A percentile compares a stretch with the other conserved stretches of the same genome.
Evolutionary conservation across 345 rosid species (phyloP).

Genomic region (Litchi chinensis): DNA sequence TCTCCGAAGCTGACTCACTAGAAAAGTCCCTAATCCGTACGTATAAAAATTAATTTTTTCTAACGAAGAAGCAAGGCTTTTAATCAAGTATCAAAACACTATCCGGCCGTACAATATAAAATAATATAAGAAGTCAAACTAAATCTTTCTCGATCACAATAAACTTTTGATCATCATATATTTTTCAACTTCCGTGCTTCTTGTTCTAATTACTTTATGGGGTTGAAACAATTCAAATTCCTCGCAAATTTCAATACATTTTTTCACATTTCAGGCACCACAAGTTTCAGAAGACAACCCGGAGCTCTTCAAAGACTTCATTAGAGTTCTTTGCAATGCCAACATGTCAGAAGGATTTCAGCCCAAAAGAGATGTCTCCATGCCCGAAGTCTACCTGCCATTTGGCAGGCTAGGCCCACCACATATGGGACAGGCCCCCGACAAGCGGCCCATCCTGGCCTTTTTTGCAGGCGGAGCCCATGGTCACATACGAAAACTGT

Average conservation of each 20-base stretch:
- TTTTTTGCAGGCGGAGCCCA: conserved; percentile 56
- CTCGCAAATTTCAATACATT: no score
- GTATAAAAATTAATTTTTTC: background rate
- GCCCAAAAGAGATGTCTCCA: conserved; percentile 45
- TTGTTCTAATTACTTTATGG: background rate
- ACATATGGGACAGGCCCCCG: conserved; percentile 11
- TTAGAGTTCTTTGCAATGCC: conserved; percentile 55
- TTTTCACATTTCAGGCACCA: conserved; percentile 41
- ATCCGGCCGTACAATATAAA: no score
- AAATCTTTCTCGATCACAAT: no score
- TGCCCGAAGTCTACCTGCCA: conserved; percentile 46
- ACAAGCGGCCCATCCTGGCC: conserved; percentile 41
- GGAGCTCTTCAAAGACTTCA: conserved; percentile 31
- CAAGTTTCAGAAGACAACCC: conserved; percentile 31
- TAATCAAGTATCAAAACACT: background rate
- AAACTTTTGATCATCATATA: background rate
- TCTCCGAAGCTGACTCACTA: background rate
- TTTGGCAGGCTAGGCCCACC: conserved; percentile 23
- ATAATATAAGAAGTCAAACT: no score
- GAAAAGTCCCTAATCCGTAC: background rate
- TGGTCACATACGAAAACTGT: conserved; percentile 37
- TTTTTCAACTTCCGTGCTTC: background rate
- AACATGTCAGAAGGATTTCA: conserved; percentile 53
- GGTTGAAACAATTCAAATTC: no score
- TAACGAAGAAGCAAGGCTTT: background rate